phyloP scores from a whole-genome alignment of 78 protist species.

The Carpediemonas membranifera region DNA sequence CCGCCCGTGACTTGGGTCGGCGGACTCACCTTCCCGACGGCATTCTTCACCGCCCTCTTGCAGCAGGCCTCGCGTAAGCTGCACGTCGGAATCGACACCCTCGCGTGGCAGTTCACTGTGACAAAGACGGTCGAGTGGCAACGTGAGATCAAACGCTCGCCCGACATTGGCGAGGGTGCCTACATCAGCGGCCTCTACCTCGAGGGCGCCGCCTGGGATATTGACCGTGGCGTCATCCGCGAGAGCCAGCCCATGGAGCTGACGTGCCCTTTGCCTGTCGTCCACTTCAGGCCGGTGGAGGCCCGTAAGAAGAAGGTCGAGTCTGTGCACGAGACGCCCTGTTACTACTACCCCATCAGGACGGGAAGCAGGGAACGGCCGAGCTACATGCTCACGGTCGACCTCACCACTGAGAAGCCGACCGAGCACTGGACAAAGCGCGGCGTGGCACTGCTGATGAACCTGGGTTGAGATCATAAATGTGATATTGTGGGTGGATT shows the following conservation, averaged over 20 bases:
- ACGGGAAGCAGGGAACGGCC: slow-evolving; percentile 47
- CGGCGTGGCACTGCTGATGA: slow-evolving; percentile 46
- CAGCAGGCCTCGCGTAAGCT: slow-evolving; percentile 48
- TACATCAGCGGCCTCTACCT: slow-evolving; percentile 58
- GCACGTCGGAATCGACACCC: slow-evolving; percentile 52
- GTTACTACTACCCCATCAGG: not conserved
- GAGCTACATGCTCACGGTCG: slow-evolving; percentile 50
- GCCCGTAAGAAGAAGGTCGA: slow-evolving; percentile 21
- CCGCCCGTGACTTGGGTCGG: slow-evolving; percentile 66
- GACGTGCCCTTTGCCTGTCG: slow-evolving; percentile 48
- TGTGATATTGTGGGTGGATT: too few relatives aligned
- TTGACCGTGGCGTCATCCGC: not conserved
- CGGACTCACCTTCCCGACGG: slow-evolving; percentile 78
- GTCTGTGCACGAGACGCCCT: not conserved
- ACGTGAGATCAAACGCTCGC: slow-evolving; percentile 14
- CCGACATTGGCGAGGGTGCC: slow-evolving; percentile 49
- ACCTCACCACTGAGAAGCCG: slow-evolving; percentile 14
- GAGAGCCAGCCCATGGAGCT: slow-evolving; percentile 75
- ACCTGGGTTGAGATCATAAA: too few relatives aligned
- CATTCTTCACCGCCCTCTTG: slow-evolving; percentile 71
- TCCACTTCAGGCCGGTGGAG: slow-evolving; percentile 62
- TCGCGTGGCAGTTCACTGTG: slow-evolving; percentile 54
- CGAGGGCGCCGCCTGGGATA: slow-evolving; percentile 73
- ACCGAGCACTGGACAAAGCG: slow-evolving; percentile 67
- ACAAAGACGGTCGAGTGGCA: slow-evolving; percentile 13